These are phyloP conservation scores for Solanum clarkiae DNA, from an alignment of 257 asterid genomes.

Conservation along the genomic window DNA sequence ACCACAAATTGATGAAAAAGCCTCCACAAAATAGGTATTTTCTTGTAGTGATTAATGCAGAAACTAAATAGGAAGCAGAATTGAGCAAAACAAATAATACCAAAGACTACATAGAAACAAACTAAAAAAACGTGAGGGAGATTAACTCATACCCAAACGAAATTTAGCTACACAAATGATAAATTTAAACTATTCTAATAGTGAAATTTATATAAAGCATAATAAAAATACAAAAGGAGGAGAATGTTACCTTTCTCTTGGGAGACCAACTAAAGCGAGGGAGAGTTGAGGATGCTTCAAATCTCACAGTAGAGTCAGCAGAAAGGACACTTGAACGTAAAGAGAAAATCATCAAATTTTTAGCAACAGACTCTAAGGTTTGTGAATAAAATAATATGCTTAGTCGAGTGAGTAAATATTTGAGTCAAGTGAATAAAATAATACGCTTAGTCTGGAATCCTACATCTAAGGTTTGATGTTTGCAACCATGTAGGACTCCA, in stretches of 20 bases:
- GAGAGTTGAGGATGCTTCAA: neutral
- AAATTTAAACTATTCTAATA: neutral
- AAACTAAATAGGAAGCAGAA: neutral
- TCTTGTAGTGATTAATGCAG: neutral
- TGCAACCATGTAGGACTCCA: neutral
- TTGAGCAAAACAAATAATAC: neutral
- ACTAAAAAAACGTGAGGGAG: neutral
- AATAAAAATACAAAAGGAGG: neutral
- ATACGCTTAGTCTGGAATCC: neutral
- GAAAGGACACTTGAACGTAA: neutral
- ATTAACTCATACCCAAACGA: neutral
- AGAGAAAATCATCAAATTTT: neutral
- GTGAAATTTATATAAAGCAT: neutral
- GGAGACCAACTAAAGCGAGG: neutral
- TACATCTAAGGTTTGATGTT: neutral
- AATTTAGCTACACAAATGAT: neutral
- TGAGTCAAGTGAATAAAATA: too few relatives aligned
- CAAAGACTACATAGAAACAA: neutral
- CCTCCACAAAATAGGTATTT: too few relatives aligned
- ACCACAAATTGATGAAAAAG: too few relatives aligned
- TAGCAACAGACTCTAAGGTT: neutral
- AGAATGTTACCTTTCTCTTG: neutral
- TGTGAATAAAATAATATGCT: neutral
- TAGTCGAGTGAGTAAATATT: neutral
- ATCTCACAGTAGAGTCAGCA: neutral